A percentile compares a stretch with the other conserved stretches of the same genome.
These are phyloP conservation scores for Chiua sp. DNA, from an alignment of 1,284 basidiomycete genomes.

Conservation along the genomic window DNA sequence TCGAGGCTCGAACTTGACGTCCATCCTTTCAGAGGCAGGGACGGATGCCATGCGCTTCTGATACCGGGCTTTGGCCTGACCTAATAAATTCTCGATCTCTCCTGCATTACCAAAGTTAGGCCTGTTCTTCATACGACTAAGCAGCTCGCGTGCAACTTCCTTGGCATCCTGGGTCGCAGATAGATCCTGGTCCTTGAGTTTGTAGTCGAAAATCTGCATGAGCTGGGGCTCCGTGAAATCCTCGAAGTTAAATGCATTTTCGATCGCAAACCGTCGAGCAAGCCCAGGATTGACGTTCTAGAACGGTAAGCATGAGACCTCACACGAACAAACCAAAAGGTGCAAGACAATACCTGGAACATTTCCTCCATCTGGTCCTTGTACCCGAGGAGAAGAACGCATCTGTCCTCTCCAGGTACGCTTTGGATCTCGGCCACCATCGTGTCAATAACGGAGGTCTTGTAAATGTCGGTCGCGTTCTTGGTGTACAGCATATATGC, in stretches of 20 bases:
- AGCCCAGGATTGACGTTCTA: slow-evolving; percentile 74
- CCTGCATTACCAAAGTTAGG: slow-evolving; percentile 75
- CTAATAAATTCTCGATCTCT: slow-evolving; percentile 68
- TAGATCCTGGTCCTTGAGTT: slow-evolving; percentile 61
- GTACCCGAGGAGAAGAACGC: slow-evolving; percentile 68
- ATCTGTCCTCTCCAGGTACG: slow-evolving; percentile 68
- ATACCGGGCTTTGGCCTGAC: slow-evolving; percentile 55
- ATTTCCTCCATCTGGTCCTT: slow-evolving; percentile 67
- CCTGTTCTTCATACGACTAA: slow-evolving; percentile 54
- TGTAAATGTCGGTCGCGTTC: slow-evolving; percentile 51
- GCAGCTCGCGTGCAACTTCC: slow-evolving; percentile 55
- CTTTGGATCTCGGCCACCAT: slow-evolving; percentile 75
- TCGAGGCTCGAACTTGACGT: slow-evolving; percentile 56
- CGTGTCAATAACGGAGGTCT: slow-evolving; percentile 72
- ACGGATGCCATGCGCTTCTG: slow-evolving; percentile 48
- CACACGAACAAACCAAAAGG: neutral
- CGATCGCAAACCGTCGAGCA: slow-evolving; percentile 65
- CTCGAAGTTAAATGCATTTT: slow-evolving; percentile 69
- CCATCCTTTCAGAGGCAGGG: slow-evolving; percentile 37
- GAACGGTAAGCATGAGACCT: slow-evolving; percentile 1
- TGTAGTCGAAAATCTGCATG: slow-evolving; percentile 54
- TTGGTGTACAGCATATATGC: slow-evolving; percentile 69
- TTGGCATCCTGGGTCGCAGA: slow-evolving; percentile 61
- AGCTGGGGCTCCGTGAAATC: slow-evolving; percentile 63
- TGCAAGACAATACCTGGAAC: slow-evolving; percentile 59